A percentile compares a stretch with the other conserved stretches of the same genome.
Evolutionary conservation across 2,329 filamentous ascomycete genomes (phyloP).

Genomic region (Zymoseptoria crescenta): DNA sequence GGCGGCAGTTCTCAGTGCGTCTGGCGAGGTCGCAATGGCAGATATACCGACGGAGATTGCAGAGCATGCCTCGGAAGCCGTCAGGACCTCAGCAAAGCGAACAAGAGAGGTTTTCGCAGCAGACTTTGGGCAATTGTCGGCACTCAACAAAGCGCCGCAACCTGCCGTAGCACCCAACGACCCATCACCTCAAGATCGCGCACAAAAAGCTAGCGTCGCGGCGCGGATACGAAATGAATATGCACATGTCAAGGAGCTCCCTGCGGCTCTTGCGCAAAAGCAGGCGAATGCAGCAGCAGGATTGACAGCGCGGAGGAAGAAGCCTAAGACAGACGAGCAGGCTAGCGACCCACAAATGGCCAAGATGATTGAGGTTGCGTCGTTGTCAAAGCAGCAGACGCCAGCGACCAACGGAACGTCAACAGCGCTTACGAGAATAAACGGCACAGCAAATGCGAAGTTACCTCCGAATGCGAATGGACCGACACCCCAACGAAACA

Average conservation of each 20-base stretch:
- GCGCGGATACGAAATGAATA: conserved; percentile 66
- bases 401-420: conserved; percentile 43
- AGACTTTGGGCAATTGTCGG: conserved; percentile 41
- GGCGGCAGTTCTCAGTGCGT: not conserved
- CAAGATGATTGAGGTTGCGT: conserved; percentile 60
- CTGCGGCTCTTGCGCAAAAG: conserved; percentile 69
- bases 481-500: conserved; percentile 43
- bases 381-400: conserved; percentile 38
- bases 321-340: conserved; percentile 48
- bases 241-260: conserved; percentile 66
- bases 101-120: conserved; percentile 48
- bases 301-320: conserved; percentile 56
- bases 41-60: conserved; percentile 16
- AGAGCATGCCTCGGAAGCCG: conserved; percentile 23
- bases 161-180: conserved; percentile 39
- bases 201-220: conserved; percentile 43
- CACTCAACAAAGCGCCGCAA: conserved; percentile 35
- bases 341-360: conserved; percentile 50
- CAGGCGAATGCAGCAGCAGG: conserved; percentile 55
- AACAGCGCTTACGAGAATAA: conserved; percentile 50
- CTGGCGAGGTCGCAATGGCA: conserved; percentile 1
- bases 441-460: conserved; percentile 34
- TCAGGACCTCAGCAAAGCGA: conserved; percentile 45
- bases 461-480: conserved; percentile 49
- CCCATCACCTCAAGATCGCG: conserved; percentile 36